Percentiles rank a stretch among this genome's conserved stretches.
Conservation (phyloP, 352 stramenopile genomes). For the Pythium chondricola region DNA sequence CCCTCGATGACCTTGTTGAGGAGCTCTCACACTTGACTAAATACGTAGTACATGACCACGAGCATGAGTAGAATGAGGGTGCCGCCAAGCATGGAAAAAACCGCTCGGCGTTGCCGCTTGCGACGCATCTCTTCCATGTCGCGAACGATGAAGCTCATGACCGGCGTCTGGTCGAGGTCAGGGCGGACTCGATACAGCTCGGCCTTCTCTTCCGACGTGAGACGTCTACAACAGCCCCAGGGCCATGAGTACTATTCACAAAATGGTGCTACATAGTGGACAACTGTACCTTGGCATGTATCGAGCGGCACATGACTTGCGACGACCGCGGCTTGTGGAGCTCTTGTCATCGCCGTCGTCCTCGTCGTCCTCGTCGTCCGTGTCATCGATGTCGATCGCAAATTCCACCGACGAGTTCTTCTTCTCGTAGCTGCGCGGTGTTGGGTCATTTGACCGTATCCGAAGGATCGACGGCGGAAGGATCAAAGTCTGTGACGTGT, state of each 20-base stretch:
- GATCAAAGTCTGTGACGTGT: conserved; percentile 20
- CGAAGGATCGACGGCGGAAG: conserved; percentile 74
- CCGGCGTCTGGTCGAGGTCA: conserved; percentile 59
- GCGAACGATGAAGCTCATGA: conserved; percentile 40
- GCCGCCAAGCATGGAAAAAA: conserved; percentile 61
- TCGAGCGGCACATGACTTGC: conserved; percentile 29
- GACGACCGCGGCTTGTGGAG: background rate
- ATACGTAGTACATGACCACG: conserved; percentile 76
- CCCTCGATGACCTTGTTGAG: background rate
- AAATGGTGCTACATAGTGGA: no score
- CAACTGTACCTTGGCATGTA: conserved; percentile 69
- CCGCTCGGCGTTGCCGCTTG: conserved; percentile 54
- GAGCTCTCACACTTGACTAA: conserved; percentile 22
- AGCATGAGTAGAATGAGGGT: conserved; percentile 67
- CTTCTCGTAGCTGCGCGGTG: conserved; percentile 40
- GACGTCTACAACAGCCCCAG: conserved; percentile 18
- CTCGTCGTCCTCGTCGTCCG: conserved; percentile 34
- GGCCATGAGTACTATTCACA: background rate
- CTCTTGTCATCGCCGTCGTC: conserved; percentile 16
- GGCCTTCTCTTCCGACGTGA: conserved; percentile 74
- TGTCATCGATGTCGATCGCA: conserved; percentile 37
- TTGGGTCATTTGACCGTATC: conserved; percentile 31
- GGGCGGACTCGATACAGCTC: conserved; percentile 63
- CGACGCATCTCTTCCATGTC: conserved; percentile 58
- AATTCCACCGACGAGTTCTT: conserved; percentile 71